Evolutionary conservation across 129 eudicot species (phyloP).

Genomic region (Lonicera japonica): DNA sequence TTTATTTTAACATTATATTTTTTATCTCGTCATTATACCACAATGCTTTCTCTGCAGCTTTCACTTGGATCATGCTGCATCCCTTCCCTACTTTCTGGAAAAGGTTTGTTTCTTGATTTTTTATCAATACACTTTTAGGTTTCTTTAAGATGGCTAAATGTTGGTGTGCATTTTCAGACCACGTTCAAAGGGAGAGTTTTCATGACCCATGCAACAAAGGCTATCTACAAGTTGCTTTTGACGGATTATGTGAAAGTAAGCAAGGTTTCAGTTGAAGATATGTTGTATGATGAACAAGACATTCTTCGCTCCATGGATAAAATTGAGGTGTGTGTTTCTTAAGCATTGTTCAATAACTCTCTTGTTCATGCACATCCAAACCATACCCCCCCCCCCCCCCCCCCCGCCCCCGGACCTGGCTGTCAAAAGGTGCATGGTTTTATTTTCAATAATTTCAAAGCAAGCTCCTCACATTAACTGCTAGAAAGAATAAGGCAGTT

Average conservation of each 20-base stretch:
- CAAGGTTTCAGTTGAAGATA: conserved; percentile 95
- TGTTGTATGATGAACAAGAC: conserved; percentile 91
- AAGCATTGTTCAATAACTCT: not conserved
- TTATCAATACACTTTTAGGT: not conserved
- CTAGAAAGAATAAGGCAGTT: no score
- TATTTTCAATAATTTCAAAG: no score
- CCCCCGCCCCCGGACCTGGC: no score
- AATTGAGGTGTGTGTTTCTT: conserved; percentile 62
- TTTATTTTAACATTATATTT: not conserved
- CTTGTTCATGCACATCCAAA: no score
- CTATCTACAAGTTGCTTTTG: conserved; percentile 87
- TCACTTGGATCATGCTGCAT: conserved; percentile 99
- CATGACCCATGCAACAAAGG: conserved; percentile 99
- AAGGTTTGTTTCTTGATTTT: conserved; percentile 47
- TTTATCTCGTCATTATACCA: not conserved
- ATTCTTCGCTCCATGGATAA: conserved; percentile 93
- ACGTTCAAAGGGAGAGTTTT: conserved; percentile 88
- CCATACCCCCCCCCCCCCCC: no score
- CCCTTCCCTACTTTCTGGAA: conserved; percentile 94
- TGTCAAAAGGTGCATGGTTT: no score
- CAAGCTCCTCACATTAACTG: no score
- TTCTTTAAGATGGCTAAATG: not conserved
- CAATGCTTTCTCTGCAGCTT: conserved; percentile 47
- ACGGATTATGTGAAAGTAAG: conserved; percentile 96
- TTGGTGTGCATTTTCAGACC: conserved; percentile 45